Conservation (phyloP, 2,329 filamentous ascomycete species). For the Canariomyces notabilis region DNA sequence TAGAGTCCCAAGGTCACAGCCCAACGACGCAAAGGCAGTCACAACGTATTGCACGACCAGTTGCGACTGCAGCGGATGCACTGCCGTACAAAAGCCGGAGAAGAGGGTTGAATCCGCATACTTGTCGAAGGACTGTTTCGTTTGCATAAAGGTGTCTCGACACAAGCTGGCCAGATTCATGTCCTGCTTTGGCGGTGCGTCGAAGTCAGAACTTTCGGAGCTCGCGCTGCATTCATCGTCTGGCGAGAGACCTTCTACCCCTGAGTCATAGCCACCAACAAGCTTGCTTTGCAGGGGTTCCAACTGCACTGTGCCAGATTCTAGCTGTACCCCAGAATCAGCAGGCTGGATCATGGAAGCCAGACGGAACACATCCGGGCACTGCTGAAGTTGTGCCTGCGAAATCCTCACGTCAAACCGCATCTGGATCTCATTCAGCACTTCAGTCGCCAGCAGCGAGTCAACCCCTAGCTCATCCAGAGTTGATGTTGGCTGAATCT, state of each 20-base stretch:
- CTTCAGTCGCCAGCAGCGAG: slow-evolving; percentile 34
- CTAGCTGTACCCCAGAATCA: background rate
- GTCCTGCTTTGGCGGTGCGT: no score
- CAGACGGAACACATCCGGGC: background rate
- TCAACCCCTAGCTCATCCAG: slow-evolving; percentile 35
- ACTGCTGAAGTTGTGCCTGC: slow-evolving; percentile 7
- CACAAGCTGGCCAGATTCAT: background rate
- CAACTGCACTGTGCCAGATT: background rate
- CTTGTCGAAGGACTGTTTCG: slow-evolving; percentile 17
- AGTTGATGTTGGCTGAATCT: slow-evolving; percentile 21
- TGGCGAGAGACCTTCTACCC: no score
- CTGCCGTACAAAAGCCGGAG: slow-evolving; percentile 25
- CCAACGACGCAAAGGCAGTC: slow-evolving; percentile 30
- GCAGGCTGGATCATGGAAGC: background rate
- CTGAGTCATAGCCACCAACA: no score
- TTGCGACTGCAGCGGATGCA: slow-evolving; percentile 27
- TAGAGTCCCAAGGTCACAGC: slow-evolving; percentile 24
- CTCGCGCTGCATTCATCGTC: no score
- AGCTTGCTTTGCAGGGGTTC: no score
- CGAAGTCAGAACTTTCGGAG: background rate
- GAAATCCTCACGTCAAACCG: slow-evolving; percentile 14
- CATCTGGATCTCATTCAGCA: slow-evolving; percentile 28
- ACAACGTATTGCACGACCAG: slow-evolving; percentile 32
- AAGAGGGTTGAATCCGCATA: background rate
- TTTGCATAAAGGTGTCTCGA: slow-evolving; percentile 13